Percentiles rank a stretch among this genome's conserved stretches.
These are phyloP conservation scores for Gossypium davidsonii DNA, from an alignment of 441 rosid species.

Conservation along the genomic window DNA sequence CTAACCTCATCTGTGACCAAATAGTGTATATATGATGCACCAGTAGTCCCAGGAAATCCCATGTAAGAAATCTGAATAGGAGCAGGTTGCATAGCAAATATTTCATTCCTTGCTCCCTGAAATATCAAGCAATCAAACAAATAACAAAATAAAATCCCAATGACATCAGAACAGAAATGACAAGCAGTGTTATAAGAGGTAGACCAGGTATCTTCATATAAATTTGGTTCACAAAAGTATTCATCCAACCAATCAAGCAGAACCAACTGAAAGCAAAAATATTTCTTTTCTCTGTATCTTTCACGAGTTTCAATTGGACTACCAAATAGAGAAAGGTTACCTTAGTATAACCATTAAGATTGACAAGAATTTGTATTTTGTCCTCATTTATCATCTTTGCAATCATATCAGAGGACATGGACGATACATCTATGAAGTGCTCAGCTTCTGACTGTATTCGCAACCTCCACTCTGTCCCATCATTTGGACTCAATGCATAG, in stretches of 20 bases:
- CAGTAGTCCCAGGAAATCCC: slow-evolving; percentile 99
- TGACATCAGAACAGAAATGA: not conserved
- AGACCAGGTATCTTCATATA: not conserved
- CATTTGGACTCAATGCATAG: slow-evolving; percentile 88
- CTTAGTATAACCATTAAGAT: slow-evolving; percentile 98
- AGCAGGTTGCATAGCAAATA: slow-evolving; percentile 97
- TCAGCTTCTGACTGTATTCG: slow-evolving; percentile 85
- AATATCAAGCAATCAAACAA: not conserved
- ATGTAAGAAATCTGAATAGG: slow-evolving; percentile 95
- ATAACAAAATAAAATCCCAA: not conserved
- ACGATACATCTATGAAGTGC: slow-evolving; percentile 85
- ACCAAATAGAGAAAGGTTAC: slow-evolving; percentile 20
- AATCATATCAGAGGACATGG: slow-evolving; percentile 79
- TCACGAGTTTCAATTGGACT: not conserved
- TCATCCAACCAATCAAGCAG: not conserved
- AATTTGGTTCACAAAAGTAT: not conserved
- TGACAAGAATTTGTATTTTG: slow-evolving; percentile 76
- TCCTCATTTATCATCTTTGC: slow-evolving; percentile 87
- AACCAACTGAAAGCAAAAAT: not conserved
- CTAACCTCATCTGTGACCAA: slow-evolving; percentile 98
- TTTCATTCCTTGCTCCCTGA: slow-evolving; percentile 97
- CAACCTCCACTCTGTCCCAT: slow-evolving; percentile 94
- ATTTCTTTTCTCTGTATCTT: not conserved
- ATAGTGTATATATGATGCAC: slow-evolving; percentile 86
- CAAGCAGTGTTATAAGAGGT: not conserved